These are phyloP conservation scores for Paraphoma sp. DNA, from an alignment of 2,329 filamentous ascomycete genomes.

Conservation along the genomic window DNA sequence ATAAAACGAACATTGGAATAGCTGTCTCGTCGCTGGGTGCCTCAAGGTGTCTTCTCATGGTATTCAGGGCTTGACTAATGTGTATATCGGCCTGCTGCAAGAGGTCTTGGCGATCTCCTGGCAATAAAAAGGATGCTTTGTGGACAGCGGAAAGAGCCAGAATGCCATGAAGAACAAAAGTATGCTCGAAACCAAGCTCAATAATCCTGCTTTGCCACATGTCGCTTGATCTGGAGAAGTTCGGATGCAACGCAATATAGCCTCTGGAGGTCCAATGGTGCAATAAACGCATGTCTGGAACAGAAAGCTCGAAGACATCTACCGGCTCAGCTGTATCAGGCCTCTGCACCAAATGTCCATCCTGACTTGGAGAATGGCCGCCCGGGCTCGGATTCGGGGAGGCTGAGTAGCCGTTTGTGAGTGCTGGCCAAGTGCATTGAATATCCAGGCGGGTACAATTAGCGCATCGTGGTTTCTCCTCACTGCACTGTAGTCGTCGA, in stretches of 20 bases:
- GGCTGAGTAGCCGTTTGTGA: constrained; percentile 22
- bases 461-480: constrained; percentile 35
- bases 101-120: constrained; percentile 26
- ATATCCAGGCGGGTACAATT: constrained; percentile 41
- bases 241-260: constrained; percentile 26
- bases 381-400: constrained; percentile 24
- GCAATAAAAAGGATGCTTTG: constrained; percentile 26
- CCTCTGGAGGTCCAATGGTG: constrained; percentile 37
- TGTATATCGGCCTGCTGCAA: constrained; percentile 36
- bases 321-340: constrained; percentile 6
- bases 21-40: constrained; percentile 25
- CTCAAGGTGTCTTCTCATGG: constrained; percentile 31
- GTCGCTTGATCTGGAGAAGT: constrained; percentile 10
- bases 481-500: constrained; percentile 33
- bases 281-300: constrained; percentile 37
- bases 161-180: constrained; percentile 39
- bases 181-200: constrained; percentile 34
- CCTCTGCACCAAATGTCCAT: constrained; percentile 5
- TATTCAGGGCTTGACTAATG: constrained; percentile 31
- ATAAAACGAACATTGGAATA: constrained; percentile 40
- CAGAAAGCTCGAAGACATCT: constrained; percentile 22
- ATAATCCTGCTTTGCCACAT: constrained; percentile 28
- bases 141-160: constrained; percentile 38
- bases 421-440: constrained; percentile 35
- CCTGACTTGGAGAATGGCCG: constrained; percentile 13